Evolutionary conservation across 2,329 filamentous ascomycete genomes (phyloP), one percentile per base, ranked within the genome.

Genomic region (Pseudogymnoascus sp.): DNA sequence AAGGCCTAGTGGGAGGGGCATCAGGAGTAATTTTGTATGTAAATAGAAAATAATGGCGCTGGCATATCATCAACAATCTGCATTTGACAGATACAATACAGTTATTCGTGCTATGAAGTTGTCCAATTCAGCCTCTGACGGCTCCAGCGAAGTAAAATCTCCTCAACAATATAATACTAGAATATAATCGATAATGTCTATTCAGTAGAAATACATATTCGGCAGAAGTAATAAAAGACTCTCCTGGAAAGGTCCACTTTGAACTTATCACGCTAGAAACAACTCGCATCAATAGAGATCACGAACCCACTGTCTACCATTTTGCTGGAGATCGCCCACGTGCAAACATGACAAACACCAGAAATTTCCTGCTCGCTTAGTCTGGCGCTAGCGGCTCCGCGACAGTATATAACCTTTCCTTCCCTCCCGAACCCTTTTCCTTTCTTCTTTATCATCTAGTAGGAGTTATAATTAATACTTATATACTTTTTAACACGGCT

Each of bases 381-480:
- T 18, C 29, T 12, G 8, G 59, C 59, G 39, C 59, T 60, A 60
- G 59, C 25, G 39, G 40, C 39, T 37, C 39, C 4, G 39, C 21
- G 18, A 13, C 59, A 18, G 40, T 45, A 52, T 52, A 60, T 60
- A 60, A 45, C 6, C 36, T 52, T 55, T 33, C 25, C 61, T 60
- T 39, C 61, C 52, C 63, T 65, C 62, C 60, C 65, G 15, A 25
- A 40, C 40, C 21, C 64, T 65, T 65, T 63, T 66, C 62, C 65
- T 66, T 66, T 67, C 64, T 69, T 70, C 42, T 42, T 62, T 29
- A 40, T 64, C 59, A 58, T 62, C 60, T 64, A 74, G 71, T 74
- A 73, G 71, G 60, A 64, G 64, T 65, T 65, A 70, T 70, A 71
- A 68, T 71, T 73, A 72, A 73, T 70, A 70, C 69, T 74, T 72